These are phyloP conservation scores for Iris pallida DNA, from an alignment of 116 monocot species.

Conservation along the genomic window DNA sequence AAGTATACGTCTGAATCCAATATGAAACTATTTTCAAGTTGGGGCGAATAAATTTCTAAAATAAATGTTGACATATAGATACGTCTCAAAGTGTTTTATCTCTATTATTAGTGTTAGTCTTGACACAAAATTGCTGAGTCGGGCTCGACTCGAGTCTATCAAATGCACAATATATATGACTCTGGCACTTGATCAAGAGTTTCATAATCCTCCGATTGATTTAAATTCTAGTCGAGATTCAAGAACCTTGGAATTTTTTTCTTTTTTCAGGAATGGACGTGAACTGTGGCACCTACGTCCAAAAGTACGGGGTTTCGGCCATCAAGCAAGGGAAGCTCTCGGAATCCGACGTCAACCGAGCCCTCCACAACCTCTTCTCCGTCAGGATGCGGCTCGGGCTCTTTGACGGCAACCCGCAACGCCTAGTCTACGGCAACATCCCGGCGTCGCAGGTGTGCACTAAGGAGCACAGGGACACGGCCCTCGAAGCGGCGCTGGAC, in stretches of 20 bases:
- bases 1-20: no score
- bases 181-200: no score
- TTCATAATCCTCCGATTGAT: no score
- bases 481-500: conserved; percentile 66
- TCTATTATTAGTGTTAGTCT: no score
- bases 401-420: conserved; percentile 68
- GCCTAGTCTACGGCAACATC: conserved; percentile 43
- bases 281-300: conserved; percentile 77
- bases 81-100: no score
- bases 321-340: conserved; percentile 55
- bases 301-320: conserved; percentile 47
- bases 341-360: conserved; percentile 63
- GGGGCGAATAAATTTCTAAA: no score
- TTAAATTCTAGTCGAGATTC: no score
- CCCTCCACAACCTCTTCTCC: conserved; percentile 78
- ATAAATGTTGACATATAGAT: no score
- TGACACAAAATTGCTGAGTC: no score
- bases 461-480: conserved; percentile 52
- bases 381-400: conserved; percentile 82
- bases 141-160: no score
- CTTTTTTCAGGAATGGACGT: conserved; percentile 99
- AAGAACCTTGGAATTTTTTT: background rate
- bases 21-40: no score
- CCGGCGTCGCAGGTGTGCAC: conserved; percentile 58
- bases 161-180: no score